Base-by-base conservation (phyloP, 768 basidiomycete species). In the Hypholoma sublateritium region DNA sequence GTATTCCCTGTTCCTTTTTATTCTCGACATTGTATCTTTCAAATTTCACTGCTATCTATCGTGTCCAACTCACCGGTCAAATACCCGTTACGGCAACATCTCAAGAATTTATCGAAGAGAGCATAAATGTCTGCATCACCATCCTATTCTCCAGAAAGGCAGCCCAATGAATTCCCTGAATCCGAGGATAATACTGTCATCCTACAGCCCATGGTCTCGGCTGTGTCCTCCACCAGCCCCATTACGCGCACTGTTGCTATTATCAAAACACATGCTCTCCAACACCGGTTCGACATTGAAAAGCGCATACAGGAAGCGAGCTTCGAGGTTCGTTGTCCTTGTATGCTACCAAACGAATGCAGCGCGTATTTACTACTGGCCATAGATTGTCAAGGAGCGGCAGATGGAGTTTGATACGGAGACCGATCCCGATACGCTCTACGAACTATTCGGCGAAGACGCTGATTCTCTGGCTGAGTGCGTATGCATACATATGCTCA, bases 401-500 rank as follows among this genome's bases (percentile, higher is more conserved):
- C 91, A 91, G 70, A 91, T 94, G 87, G 89, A 90, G 61, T 93
- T 94, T 63, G 91, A 93, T 65, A 81, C 84, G 14, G 91, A 93
- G 65, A 82, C 86, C 12, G 91, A 93, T 62, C 89, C 88, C 22
- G 91, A 91, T 32, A 83, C 85, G 1, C 77, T 92, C 52, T 86
- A 83, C 53, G 90, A 92, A 64, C 73, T 93, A 36, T 93, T 94
- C 66, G 91, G 90, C 14, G 81, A 88, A 47, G 90, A 93, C 60
- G 83, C 87, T 7, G 76, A 78, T 32, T 87, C 84, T 47, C 80
- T 94, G 57, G 82, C 81, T 56, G 89, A 92, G 92, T 93, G 69
- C 78, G 88, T 83, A 28, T 35, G 43, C 52, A 48, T 55, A 3
- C 8, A 51, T 52, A 36, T 4, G 44, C 36, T 28, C 41, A 44